These are phyloP conservation scores for Pisolithus microcarpus DNA, from an alignment of 768 basidiomycete genomes.

Conservation along the genomic window DNA sequence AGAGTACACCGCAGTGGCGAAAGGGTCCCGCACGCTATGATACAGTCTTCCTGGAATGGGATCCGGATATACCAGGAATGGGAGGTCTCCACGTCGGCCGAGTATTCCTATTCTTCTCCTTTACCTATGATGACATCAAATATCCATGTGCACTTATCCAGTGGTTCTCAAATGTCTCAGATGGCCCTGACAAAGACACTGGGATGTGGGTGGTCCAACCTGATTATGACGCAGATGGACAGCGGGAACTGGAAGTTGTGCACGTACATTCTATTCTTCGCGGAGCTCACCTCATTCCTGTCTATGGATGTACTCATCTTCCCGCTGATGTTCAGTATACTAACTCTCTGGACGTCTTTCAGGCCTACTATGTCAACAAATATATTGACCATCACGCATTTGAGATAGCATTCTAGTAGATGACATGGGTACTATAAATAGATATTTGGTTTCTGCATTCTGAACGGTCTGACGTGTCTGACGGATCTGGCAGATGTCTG, in stretches of 20 bases:
- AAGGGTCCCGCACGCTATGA: too few relatives aligned
- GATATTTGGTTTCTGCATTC: too few relatives aligned
- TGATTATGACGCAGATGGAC: background rate
- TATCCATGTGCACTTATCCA: conserved; percentile 23
- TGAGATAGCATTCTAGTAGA: conserved; percentile 15
- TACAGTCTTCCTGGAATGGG: too few relatives aligned
- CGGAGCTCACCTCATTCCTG: conserved; percentile 24
- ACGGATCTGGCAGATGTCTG: too few relatives aligned
- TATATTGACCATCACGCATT: conserved; percentile 22
- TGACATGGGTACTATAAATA: too few relatives aligned
- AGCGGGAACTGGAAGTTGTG: conserved; percentile 12
- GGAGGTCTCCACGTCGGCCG: too few relatives aligned
- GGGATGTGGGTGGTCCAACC: conserved; percentile 25
- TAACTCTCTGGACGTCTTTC: conserved; percentile 16
- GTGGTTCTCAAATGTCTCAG: conserved; percentile 16
- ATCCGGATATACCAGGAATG: too few relatives aligned
- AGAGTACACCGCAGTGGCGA: too few relatives aligned
- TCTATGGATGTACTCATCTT: conserved; percentile 13
- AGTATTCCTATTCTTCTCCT: too few relatives aligned
- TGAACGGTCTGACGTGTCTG: too few relatives aligned
- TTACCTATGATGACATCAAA: conserved; percentile 3
- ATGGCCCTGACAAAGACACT: conserved; percentile 16
- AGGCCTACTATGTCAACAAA: conserved; percentile 19
- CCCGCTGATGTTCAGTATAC: conserved; percentile 9
- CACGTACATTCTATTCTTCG: conserved; percentile 24